phyloP scores from a whole-genome alignment of 345 rosid genomes.

The Citrus hindsii region DNA sequence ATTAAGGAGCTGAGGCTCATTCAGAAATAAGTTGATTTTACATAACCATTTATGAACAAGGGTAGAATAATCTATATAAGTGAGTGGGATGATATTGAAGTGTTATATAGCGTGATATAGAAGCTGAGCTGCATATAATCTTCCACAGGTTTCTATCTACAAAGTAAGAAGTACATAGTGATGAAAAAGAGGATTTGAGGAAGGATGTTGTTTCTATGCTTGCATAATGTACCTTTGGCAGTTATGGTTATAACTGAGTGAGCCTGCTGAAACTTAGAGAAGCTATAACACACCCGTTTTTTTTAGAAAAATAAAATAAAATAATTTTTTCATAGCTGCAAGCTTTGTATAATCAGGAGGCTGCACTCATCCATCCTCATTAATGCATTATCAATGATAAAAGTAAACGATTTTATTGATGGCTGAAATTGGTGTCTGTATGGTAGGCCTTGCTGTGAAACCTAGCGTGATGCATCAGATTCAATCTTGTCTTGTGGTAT shows the following conservation, averaged over 20 bases:
- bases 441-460: slow-evolving; percentile 83
- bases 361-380: not conserved
- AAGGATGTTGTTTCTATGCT: not conserved
- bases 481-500: slow-evolving; percentile 59
- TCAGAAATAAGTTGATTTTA: not conserved
- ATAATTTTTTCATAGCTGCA: not conserved
- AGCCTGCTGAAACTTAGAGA: not conserved
- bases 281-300: not conserved
- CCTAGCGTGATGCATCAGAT: slow-evolving; percentile 70
- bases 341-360: not conserved
- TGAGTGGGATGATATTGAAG: not conserved
- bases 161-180: not conserved
- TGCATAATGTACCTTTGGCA: not conserved
- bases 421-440: not conserved
- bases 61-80: not conserved
- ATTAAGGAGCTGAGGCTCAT: not conserved
- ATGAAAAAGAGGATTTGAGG: not conserved
- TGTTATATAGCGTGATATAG: not conserved
- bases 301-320: too few species aligned
- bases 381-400: too few species aligned
- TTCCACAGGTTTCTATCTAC: not conserved
- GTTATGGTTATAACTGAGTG: not conserved
- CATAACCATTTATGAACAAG: not conserved
- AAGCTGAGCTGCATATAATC: not conserved
- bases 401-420: not conserved